Percentiles rank a stretch among this genome's conserved stretches.
Conservation (phyloP, 2,329 filamentous ascomycete genomes). For the Neurospora sp. region DNA sequence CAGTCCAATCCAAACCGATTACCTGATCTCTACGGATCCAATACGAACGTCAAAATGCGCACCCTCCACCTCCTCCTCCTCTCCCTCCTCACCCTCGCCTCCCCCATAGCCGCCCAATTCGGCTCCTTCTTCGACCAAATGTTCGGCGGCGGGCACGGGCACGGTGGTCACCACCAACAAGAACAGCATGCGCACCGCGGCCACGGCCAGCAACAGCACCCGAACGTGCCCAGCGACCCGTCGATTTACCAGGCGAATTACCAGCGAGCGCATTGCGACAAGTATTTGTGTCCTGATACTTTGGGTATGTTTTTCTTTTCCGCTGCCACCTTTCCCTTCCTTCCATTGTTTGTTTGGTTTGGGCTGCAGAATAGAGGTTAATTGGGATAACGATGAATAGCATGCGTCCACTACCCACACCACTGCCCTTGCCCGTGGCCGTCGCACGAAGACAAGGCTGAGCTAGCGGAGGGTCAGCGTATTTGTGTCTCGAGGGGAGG, state of each 20-base stretch:
- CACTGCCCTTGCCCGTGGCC: constrained; percentile 91
- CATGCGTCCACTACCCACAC: constrained; percentile 92
- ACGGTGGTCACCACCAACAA: constrained; percentile 21
- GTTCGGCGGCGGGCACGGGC: constrained; percentile 50
- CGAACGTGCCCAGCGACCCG: constrained; percentile 79
- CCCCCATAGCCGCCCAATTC: constrained; percentile 67
- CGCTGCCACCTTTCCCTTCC: not conserved
- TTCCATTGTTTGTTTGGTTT: not conserved
- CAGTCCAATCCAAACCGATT: not conserved
- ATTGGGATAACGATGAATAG: constrained; percentile 23
- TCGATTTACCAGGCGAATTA: constrained; percentile 51
- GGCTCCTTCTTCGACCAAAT: constrained; percentile 91
- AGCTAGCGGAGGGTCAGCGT: constrained; percentile 59
- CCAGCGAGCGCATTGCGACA: constrained; percentile 66
- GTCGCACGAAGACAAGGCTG: constrained; percentile 66
- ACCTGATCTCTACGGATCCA: not conserved
- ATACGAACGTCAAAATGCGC: constrained; percentile 22
- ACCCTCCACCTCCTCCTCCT: constrained; percentile 22
- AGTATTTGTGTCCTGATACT: constrained; percentile 90
- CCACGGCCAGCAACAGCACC: constrained; percentile 49
- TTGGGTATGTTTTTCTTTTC: constrained; percentile 34
- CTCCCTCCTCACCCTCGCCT: constrained; percentile 48
- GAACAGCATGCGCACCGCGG: constrained; percentile 39
- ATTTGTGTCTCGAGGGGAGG: constrained; percentile 69
- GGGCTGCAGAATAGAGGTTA: not conserved